Percentiles rank a stretch among this genome's conserved stretches.
Evolutionary conservation across 257 asterid genomes (phyloP).

Genomic region (Lithospermum erythrorhizon): DNA sequence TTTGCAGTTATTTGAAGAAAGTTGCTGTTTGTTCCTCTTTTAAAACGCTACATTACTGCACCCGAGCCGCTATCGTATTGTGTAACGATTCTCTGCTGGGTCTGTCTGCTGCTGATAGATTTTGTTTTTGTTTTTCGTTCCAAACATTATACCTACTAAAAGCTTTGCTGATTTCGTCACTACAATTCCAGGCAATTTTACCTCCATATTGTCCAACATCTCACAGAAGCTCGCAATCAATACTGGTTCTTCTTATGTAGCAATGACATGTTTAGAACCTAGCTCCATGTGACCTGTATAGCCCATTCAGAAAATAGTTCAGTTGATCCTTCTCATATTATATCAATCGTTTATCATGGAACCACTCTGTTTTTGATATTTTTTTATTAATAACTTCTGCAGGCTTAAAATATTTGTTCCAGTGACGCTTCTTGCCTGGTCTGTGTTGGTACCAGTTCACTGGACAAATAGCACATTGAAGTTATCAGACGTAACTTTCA

Average conservation of each 20-base stretch:
- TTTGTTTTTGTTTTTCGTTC: too few species aligned
- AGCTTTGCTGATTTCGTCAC: too few species aligned
- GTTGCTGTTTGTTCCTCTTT: neutral
- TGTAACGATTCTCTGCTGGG: neutral
- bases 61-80: neutral
- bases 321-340: neutral
- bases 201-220: too few species aligned
- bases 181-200: neutral
- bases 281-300: too few species aligned
- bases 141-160: too few species aligned
- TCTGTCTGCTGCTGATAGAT: too few species aligned
- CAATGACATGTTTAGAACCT: too few species aligned
- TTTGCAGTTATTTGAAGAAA: neutral
- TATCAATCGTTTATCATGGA: neutral
- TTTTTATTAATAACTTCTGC: conserved; percentile 18
- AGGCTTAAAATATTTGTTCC: conserved; percentile 94
- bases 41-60: too few species aligned
- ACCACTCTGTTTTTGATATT: conserved; percentile 2
- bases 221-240: too few species aligned
- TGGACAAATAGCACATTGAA: conserved; percentile 77
- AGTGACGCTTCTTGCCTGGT: conserved; percentile 62
- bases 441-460: conserved; percentile 85
- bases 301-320: neutral
- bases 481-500: conserved; percentile 35
- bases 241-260: too few species aligned